Percentiles rank a stretch among this genome's conserved stretches.
Conservation (phyloP, 345 rosid genomes). For the Aquilaria sinensis region DNA sequence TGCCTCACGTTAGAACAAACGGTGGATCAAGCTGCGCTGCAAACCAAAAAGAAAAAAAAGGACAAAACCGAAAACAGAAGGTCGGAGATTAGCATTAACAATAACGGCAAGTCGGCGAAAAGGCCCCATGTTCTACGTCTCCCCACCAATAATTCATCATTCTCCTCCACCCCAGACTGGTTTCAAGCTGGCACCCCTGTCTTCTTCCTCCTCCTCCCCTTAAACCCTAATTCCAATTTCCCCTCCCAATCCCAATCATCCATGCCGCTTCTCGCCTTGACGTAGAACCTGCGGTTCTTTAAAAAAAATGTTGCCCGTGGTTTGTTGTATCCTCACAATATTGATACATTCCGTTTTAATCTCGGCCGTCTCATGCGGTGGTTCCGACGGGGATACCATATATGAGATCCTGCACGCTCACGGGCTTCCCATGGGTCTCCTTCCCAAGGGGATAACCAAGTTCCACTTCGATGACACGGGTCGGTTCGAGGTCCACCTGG, state of each 20-base stretch:
- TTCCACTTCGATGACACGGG: conserved; percentile 46
- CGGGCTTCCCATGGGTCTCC: conserved; percentile 67
- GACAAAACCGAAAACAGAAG: not conserved
- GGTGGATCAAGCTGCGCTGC: not conserved
- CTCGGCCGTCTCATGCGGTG: conserved; percentile 10
- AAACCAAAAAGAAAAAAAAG: not conserved
- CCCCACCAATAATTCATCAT: conserved; percentile 46
- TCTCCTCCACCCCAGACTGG: conserved; percentile 39
- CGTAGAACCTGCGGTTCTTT: conserved; percentile 2
- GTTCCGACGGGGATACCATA: conserved; percentile 26
- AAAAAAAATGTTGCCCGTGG: conserved; percentile 3
- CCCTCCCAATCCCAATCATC: not conserved
- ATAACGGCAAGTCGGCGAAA: not conserved
- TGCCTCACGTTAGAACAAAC: not conserved
- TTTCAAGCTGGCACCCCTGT: conserved; percentile 54
- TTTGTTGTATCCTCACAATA: not conserved
- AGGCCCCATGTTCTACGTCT: not conserved
- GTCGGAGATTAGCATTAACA: not conserved
- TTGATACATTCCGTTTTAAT: conserved; percentile 16
- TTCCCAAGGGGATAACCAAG: conserved; percentile 62
- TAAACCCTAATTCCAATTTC: conserved; percentile 33
- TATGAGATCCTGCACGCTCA: conserved; percentile 48
- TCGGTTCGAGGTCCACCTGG: conserved; percentile 56
- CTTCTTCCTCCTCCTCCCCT: conserved; percentile 22
- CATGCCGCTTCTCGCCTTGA: not conserved